These are phyloP conservation scores for Trypanosoma brucei DNA, from an alignment of 208 protist genomes.

Conservation along the genomic window DNA sequence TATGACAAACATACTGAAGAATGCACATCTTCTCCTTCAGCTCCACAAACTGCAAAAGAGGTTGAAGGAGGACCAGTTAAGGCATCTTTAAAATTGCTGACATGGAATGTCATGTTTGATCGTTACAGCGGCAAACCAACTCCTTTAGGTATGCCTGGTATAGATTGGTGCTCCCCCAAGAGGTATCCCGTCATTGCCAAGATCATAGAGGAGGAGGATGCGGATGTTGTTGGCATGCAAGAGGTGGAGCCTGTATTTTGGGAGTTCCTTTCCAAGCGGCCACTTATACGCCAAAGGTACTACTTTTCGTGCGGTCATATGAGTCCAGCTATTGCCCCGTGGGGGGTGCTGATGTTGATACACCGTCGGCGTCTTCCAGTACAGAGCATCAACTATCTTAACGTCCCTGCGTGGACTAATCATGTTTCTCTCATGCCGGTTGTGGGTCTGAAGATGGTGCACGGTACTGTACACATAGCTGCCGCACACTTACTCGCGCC, in stretches of 20 bases:
- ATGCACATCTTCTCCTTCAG: not conserved
- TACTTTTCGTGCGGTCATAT: slow-evolving; percentile 57
- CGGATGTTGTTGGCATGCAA: slow-evolving; percentile 89
- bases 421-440: slow-evolving; percentile 86
- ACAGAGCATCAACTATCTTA: slow-evolving; percentile 55
- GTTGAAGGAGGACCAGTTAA: not conserved
- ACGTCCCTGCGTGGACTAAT: slow-evolving; percentile 83
- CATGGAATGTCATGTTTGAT: slow-evolving; percentile 92
- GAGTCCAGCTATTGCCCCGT: slow-evolving; percentile 63
- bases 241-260: slow-evolving; percentile 82
- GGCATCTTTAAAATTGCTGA: slow-evolving; percentile 58
- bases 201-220: slow-evolving; percentile 64
- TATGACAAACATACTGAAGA: not conserved
- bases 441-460: slow-evolving; percentile 34
- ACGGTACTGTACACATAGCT: slow-evolving; percentile 39
- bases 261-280: slow-evolving; percentile 58
- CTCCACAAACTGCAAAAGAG: not conserved
- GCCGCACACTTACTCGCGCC: slow-evolving; percentile 78
- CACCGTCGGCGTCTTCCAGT: slow-evolving; percentile 45
- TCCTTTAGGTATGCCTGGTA: slow-evolving; percentile 86
- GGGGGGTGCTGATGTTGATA: slow-evolving; percentile 80
- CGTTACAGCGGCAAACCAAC: slow-evolving; percentile 86
- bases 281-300: slow-evolving; percentile 72
- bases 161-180: slow-evolving; percentile 87
- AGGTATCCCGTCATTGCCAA: slow-evolving; percentile 84